Conservation (phyloP, 148 eudicot genomes). For the Amaranthus cruentus region DNA sequence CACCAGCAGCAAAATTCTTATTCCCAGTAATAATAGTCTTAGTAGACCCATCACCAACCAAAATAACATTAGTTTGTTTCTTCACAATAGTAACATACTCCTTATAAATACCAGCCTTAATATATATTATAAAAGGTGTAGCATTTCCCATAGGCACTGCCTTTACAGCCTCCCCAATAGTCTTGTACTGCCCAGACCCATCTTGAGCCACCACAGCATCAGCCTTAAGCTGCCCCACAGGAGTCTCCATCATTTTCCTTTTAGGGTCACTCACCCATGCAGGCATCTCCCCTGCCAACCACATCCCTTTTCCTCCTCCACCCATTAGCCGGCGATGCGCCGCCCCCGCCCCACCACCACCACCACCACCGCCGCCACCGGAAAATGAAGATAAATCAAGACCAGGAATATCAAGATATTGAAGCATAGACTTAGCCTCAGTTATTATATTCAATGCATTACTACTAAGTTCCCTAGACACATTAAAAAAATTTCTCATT, state of each 20-base stretch:
- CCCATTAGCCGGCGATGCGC: neutral
- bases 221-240: constrained; percentile 2
- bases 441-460: constrained; percentile 36
- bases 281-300: constrained; percentile 16
- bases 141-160: constrained; percentile 23
- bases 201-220: constrained; percentile 55
- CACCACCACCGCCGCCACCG: constrained; percentile 4
- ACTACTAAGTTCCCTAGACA: constrained; percentile 29
- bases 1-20: constrained; percentile 29
- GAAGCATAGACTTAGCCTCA: constrained; percentile 22
- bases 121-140: constrained; percentile 32
- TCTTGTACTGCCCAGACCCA: constrained; percentile 50
- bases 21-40: constrained; percentile 46
- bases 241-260: neutral
- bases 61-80: constrained; percentile 17
- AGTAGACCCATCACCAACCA: constrained; percentile 53
- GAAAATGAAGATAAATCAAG: constrained; percentile 7
- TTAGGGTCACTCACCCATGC: constrained; percentile 16
- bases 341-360: neutral
- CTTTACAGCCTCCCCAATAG: constrained; percentile 38
- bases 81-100: constrained; percentile 30
- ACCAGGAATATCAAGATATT: constrained; percentile 22
- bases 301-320: neutral
- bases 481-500: constrained; percentile 30
- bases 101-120: constrained; percentile 47